A percentile compares a stretch with the other conserved stretches of the same genome.
Evolutionary conservation across 305 asterid genomes (phyloP).

Genomic region (Fraxinus latifolia): DNA sequence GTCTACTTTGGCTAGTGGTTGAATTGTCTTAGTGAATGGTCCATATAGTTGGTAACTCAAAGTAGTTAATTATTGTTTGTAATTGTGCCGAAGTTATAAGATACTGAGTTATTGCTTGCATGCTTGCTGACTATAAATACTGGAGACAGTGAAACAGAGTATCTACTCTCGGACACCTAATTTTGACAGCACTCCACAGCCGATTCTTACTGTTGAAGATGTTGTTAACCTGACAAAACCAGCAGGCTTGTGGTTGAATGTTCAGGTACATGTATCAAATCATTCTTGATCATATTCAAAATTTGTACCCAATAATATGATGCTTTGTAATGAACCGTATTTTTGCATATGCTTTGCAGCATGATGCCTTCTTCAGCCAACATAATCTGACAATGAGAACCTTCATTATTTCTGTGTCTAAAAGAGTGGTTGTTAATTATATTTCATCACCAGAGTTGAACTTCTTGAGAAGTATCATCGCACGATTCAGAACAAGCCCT

Average conservation of each 20-base stretch:
- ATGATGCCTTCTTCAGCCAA: slow-evolving; percentile 47
- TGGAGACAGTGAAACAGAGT: slow-evolving; percentile 54
- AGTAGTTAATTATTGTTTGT: not conserved
- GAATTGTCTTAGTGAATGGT: not conserved
- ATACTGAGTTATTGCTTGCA: not conserved
- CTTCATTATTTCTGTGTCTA: slow-evolving; percentile 38
- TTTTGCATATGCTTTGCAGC: slow-evolving; percentile 33
- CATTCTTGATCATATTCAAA: slow-evolving; percentile 6
- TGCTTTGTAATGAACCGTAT: slow-evolving; percentile 4
- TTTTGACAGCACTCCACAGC: slow-evolving; percentile 41
- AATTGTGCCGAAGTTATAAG: not conserved
- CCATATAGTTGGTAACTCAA: not conserved
- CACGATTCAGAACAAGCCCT: slow-evolving; percentile 32
- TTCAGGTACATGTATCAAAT: slow-evolving; percentile 47
- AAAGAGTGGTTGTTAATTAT: slow-evolving; percentile 33
- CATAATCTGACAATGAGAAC: slow-evolving; percentile 48
- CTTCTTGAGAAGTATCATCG: slow-evolving; percentile 41
- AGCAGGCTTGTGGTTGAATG: slow-evolving; percentile 58
- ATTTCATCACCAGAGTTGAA: slow-evolving; percentile 64
- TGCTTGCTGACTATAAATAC: slow-evolving; percentile 19
- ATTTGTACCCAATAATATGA: slow-evolving; percentile 9
- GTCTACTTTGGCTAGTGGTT: not conserved
- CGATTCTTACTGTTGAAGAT: slow-evolving; percentile 41
- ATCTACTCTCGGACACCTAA: slow-evolving; percentile 36
- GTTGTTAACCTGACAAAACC: slow-evolving; percentile 28